Evolutionary conservation across 1,284 basidiomycete species (phyloP).

Genomic region (Sporisorium exsertum): DNA sequence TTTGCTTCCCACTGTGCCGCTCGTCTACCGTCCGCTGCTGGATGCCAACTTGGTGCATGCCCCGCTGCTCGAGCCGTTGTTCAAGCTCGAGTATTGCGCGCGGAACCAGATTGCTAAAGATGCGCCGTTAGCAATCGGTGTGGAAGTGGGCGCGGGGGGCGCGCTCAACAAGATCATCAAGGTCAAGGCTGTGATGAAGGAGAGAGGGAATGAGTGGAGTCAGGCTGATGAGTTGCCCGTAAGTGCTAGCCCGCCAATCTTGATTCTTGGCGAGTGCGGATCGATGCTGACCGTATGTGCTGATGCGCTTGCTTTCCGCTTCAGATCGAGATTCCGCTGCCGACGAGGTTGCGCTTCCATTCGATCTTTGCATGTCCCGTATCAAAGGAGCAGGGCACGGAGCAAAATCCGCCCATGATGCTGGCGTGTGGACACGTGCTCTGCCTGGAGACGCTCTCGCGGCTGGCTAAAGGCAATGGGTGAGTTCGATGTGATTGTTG

Average conservation of each 20-base stretch:
- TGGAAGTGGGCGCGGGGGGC: slow-evolving; percentile 89
- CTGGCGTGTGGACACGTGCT: slow-evolving; percentile 85
- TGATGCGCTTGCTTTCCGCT: not conserved
- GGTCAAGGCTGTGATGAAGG: slow-evolving; percentile 89
- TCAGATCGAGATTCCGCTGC: slow-evolving; percentile 92
- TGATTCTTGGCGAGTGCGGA: not conserved
- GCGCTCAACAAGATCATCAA: slow-evolving; percentile 90
- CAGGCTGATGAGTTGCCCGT: slow-evolving; percentile 85
- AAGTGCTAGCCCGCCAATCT: slow-evolving; percentile 70
- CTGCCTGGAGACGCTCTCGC: slow-evolving; percentile 57
- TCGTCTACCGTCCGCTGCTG: slow-evolving; percentile 52
- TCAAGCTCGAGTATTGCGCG: slow-evolving; percentile 89
- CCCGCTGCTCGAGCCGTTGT: slow-evolving; percentile 81
- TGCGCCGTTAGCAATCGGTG: slow-evolving; percentile 84
- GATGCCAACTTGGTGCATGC: slow-evolving; percentile 71
- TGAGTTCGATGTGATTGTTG: slow-evolving; percentile 71
- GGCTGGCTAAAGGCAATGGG: slow-evolving; percentile 77
- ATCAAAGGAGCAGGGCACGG: slow-evolving; percentile 94
- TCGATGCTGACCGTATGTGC: not conserved
- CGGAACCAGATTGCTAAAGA: slow-evolving; percentile 86
- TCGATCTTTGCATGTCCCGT: slow-evolving; percentile 98
- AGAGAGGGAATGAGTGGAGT: slow-evolving; percentile 89
- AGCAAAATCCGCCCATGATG: slow-evolving; percentile 96
- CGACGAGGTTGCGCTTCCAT: slow-evolving; percentile 82
- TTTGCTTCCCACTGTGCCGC: slow-evolving; percentile 46